Evolutionary conservation across 768 basidiomycete species (phyloP).

Genomic region (Antrodiella citrinella): DNA sequence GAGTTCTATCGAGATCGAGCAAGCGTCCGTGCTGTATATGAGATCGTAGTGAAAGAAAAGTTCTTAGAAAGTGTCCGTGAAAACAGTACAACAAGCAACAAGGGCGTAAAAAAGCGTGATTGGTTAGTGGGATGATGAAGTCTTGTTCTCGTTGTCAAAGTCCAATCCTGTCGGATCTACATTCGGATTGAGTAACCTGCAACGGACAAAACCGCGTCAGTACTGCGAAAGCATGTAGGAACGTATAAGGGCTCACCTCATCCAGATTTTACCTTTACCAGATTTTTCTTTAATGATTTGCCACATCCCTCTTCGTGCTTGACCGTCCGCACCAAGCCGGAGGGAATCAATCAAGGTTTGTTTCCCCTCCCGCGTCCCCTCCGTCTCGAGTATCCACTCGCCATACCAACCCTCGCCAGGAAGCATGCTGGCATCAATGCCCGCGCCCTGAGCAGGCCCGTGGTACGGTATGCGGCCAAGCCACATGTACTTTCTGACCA

Average conservation of each 20-base stretch:
- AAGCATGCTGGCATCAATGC: constrained; percentile 21
- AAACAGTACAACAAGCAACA: too few relatives aligned
- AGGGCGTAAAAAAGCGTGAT: background rate
- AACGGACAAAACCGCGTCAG: background rate
- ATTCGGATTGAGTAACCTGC: background rate
- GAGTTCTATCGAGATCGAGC: too few relatives aligned
- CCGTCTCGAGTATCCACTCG: constrained; percentile 75
- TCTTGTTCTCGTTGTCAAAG: background rate
- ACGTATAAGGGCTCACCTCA: constrained; percentile 33
- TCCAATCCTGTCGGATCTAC: background rate
- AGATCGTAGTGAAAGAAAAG: background rate
- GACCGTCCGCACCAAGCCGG: constrained; percentile 18
- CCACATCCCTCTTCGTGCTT: constrained; percentile 27
- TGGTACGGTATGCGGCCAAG: constrained; percentile 41
- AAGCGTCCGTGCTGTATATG: background rate
- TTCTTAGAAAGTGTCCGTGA: too few relatives aligned
- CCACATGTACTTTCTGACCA: constrained; percentile 62
- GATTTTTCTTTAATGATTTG: constrained; percentile 59
- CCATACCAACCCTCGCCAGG: constrained; percentile 66
- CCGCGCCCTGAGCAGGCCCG: constrained; percentile 14
- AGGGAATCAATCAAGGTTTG: constrained; percentile 50
- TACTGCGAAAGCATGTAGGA: background rate
- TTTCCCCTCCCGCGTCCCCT: constrained; percentile 63
- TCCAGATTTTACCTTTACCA: constrained; percentile 51
- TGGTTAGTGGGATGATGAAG: background rate